Evolutionary conservation across 257 asterid species (phyloP).

Genomic region (Thymus mandschuricus): DNA sequence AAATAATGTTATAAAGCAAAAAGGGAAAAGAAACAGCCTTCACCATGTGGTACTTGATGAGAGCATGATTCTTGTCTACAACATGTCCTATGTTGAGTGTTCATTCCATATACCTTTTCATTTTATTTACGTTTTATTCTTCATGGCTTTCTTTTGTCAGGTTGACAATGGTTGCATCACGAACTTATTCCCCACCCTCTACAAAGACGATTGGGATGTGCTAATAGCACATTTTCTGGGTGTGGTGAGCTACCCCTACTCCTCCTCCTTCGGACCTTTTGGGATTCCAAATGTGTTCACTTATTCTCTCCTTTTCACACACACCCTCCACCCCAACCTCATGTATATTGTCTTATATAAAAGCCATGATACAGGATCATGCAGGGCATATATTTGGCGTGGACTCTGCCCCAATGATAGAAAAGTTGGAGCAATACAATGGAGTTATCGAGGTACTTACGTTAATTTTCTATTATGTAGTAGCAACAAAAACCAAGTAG

Average conservation of each 20-base stretch:
- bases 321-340: background rate
- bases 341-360: background rate
- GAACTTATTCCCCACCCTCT: conserved; percentile 73
- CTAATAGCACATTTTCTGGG: conserved; percentile 97
- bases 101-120: background rate
- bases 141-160: conserved; percentile 47
- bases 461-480: conserved; percentile 23
- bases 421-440: conserved; percentile 87
- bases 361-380: conserved; percentile 70
- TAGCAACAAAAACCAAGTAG: conserved; percentile 18
- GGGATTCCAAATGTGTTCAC: background rate
- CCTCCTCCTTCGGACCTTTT: background rate
- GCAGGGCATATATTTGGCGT: conserved; percentile 98
- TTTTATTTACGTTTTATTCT: conserved; percentile 23
- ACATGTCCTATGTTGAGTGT: conserved; percentile 5
- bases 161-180: conserved; percentile 89
- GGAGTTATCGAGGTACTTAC: conserved; percentile 62
- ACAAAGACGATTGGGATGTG: conserved; percentile 89
- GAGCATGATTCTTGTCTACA: background rate
- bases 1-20: background rate
- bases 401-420: conserved; percentile 81
- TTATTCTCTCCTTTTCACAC: background rate
- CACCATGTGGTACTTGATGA: background rate
- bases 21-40: background rate
- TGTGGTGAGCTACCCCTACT: conserved; percentile 57